Evolutionary conservation across 371 early-diverging fungal genomes (phyloP), one percentile per base, ranked within the genome.

Genomic region (Coemansia sp.): DNA sequence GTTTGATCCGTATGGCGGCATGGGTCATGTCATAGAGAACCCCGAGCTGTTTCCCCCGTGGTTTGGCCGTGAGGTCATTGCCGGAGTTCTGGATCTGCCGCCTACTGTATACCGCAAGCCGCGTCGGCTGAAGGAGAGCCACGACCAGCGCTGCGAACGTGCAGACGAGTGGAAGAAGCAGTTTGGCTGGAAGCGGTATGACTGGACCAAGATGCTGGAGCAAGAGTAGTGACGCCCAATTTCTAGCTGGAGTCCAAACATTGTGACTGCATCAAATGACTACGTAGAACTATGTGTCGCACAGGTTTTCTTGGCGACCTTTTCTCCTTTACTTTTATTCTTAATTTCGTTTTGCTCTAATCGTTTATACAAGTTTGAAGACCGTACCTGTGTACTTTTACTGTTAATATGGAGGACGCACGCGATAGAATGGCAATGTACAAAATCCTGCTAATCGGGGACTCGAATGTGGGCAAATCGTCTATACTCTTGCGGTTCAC

Each of bases 381-480:
- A 47, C 27, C 29, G 26, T 14, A 39, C 14, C 50, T 21, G 50
- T 21, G 50, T 48, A 48, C 50, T 57, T 64, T n/a, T 27, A n/a
- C 16, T 34, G 14, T 26, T 18, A 27, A 54, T n/a, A 64, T 63
- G 63, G 50, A 16, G 18, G 22, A 64, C 18, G 31, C 66, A 27
- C 59, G 62, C 16, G 76, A 80, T 64, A 64, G 77, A 51, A 55
- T 66, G 18, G 67, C 91, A 24, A 95, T 96, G 4, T 92, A 99
- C 79, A 99, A 99, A 76, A 84, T 99, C 50, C 85, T 99, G 31
- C 86, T 99, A 45, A 97, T 99, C 78, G 99, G 99, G 59, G 98
- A 99, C 83, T 93, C 94, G 42, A 96, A 95, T 54, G 98, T 98
- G 10, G 99, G 99, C 55, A 99, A 99, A 81, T 96, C 97, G 40